Base-by-base conservation (phyloP, 257 asterid genomes). In the Thymus quinquecostatus region DNA sequence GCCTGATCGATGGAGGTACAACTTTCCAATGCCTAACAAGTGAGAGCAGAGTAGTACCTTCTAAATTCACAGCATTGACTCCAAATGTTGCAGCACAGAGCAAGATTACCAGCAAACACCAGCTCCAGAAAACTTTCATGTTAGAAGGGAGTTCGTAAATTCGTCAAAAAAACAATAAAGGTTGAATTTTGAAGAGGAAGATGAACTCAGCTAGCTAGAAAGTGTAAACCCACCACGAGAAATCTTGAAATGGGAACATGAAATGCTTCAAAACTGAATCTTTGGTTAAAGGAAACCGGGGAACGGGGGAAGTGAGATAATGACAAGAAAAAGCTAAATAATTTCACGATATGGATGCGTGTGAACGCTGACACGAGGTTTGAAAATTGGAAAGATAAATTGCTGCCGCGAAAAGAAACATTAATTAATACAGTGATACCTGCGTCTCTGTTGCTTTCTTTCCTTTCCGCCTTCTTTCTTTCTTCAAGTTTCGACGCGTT, bases 31-130 rank as follows among this genome's bases (percentile, higher is more conserved):
- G 91, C 70, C 80, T 86, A 45, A 68, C 41, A 6, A 93, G 80
- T 29, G 96, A 86, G 64, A 93, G 71, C 44, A 93, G 90, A 68
- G 87, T 29, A 60, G 74, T 75, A 54, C 94, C 97, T 54, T 93
- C 94, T 11, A 73, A 76, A 70, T 51, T 88, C 61, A 89, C 68
- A 74, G 84, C 85, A 63, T 78, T 61, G 5, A 36, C 79, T 21
- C 77, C 78, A 47, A 8, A 43, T 5, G 61, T 10, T 14, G 78
- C 76, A 45, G 74, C 63, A 68, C 73, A 79, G 64, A 83, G 48
- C 60, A 80, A 82, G 69, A 82, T 74, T 12, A 83, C 10, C 67
- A 79, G 68, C 72, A 74, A 75, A 60, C 83, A 54, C 44, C 73
- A 68, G 40, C 73, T 73, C 62, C 78, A 67, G 59, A 45, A 41